These are phyloP conservation scores for Waltiozyma solani DNA, from an alignment of 1,139 yeast species.

Conservation along the genomic window DNA sequence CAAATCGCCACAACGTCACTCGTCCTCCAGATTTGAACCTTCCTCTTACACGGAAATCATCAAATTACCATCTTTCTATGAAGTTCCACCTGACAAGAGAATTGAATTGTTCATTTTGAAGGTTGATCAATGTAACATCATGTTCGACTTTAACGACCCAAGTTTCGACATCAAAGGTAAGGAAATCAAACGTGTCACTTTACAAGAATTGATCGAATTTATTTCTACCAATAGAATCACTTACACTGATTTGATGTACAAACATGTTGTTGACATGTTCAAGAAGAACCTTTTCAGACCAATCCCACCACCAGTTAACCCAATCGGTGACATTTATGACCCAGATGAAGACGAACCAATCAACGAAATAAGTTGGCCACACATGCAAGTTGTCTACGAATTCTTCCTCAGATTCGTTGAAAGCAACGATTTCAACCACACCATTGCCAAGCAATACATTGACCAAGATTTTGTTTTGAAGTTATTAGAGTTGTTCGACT, in stretches of 20 bases:
- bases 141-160: conserved; percentile 92
- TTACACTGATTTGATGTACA: conserved; percentile 86
- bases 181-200: conserved; percentile 77
- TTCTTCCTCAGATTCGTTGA: conserved; percentile 88
- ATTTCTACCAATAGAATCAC: conserved; percentile 74
- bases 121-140: conserved; percentile 87
- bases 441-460: conserved; percentile 84
- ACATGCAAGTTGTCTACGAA: conserved; percentile 94
- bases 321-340: conserved; percentile 90
- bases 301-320: conserved; percentile 96
- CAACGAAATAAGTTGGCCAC: conserved; percentile 96
- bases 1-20: conserved; percentile 82
- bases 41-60: conserved; percentile 66
- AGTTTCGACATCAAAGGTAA: conserved; percentile 87
- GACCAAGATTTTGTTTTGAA: conserved; percentile 83
- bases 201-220: conserved; percentile 84
- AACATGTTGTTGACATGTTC: conserved; percentile 84
- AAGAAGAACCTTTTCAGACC: conserved; percentile 85
- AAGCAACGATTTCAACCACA: conserved; percentile 90
- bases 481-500: conserved; percentile 81
- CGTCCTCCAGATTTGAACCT: conserved; percentile 87
- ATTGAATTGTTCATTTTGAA: conserved; percentile 75
- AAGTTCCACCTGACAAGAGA: conserved; percentile 81
- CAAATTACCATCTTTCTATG: conserved; percentile 81
- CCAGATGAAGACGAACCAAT: conserved; percentile 99